Conservation (phyloP, 352 stramenopile species). For the Globisporangium megalacanthum region DNA sequence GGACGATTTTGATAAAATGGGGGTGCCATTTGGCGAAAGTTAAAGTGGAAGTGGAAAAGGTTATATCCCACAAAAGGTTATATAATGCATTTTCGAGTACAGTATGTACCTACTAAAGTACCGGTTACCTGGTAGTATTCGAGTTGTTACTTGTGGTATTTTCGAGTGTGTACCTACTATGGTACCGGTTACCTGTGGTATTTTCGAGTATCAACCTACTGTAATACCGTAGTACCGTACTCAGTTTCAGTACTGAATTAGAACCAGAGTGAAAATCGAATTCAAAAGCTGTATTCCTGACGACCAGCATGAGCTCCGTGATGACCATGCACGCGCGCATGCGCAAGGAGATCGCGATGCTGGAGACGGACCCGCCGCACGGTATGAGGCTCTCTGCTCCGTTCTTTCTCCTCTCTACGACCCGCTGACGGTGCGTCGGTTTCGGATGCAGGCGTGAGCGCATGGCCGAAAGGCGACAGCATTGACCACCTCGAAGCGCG, state of each 20-base stretch:
- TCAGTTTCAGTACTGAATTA: no score
- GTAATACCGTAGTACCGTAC: neutral
- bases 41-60: no score
- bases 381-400: constrained; percentile 21
- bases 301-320: constrained; percentile 22
- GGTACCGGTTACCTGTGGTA: no score
- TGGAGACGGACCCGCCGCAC: constrained; percentile 70
- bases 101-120: no score
- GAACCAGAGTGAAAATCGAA: neutral
- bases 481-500: constrained; percentile 72
- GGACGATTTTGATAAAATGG: no score
- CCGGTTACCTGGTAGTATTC: no score
- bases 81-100: no score
- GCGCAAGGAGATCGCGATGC: constrained; percentile 82
- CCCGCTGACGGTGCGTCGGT: neutral
- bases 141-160: no score
- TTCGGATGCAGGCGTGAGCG: constrained; percentile 41
- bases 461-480: constrained; percentile 71
- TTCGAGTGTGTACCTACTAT: no score
- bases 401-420: neutral
- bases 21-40: no score
- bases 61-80: no score
- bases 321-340: constrained; percentile 71
- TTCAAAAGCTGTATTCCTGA: neutral
- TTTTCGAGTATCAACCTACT: no score